Percentiles rank a stretch among this genome's conserved stretches.
Conservation (phyloP, 2,329 filamentous ascomycete species). For the Pseudogymnoascus sp. region DNA sequence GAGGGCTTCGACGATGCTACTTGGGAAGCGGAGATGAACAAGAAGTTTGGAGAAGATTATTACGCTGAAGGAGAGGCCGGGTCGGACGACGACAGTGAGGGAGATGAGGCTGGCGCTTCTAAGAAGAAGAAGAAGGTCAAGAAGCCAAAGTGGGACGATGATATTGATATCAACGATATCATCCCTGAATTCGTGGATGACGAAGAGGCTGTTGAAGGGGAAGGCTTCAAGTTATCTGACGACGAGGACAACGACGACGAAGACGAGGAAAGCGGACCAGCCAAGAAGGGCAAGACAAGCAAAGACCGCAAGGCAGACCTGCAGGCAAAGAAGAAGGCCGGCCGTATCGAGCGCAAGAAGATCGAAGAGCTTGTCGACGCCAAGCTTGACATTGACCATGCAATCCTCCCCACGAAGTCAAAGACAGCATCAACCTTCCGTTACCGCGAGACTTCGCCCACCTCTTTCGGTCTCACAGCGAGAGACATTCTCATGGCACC, state of each 20-base stretch:
- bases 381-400: conserved; percentile 67
- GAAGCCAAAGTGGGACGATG: conserved; percentile 91
- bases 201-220: conserved; percentile 35
- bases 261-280: conserved; percentile 35
- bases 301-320: conserved; percentile 55
- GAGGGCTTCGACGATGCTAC: conserved; percentile 81
- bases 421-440: conserved; percentile 60
- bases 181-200: conserved; percentile 78
- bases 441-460: conserved; percentile 90
- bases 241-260: conserved; percentile 33
- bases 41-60: conserved; percentile 83
- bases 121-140: conserved; percentile 50
- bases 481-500: conserved; percentile 86
- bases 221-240: conserved; percentile 46
- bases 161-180: conserved; percentile 93
- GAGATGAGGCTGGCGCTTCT: conserved; percentile 42
- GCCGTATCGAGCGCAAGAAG: conserved; percentile 73
- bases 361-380: conserved; percentile 83
- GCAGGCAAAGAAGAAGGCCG: conserved; percentile 57
- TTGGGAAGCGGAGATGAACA: conserved; percentile 88
- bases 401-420: conserved; percentile 49
- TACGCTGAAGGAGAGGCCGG: conserved; percentile 66
- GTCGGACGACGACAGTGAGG: conserved; percentile 55
- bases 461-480: conserved; percentile 80
- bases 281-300: conserved; percentile 54